Evolutionary conservation across 441 rosid species (phyloP), one percentile per base, ranked within the genome.

Genomic region (Eruca vesicaria): DNA sequence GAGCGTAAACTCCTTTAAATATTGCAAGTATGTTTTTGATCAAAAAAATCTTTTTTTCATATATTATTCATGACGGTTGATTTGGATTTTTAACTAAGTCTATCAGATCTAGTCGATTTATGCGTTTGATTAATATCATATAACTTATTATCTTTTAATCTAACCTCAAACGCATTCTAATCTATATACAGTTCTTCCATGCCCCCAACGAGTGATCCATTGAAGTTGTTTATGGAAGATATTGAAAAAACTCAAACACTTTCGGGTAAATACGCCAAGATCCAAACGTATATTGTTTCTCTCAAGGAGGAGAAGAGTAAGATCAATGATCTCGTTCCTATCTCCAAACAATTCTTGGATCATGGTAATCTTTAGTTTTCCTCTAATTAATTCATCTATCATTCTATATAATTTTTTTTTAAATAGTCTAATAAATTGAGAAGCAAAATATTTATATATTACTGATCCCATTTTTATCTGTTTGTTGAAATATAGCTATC

Each of bases 401-500:
- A 12, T 23, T 56, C n/a, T 56, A 23, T 56, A 56, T 23, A 56
- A 56, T 20, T 21, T 20, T 20, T 53, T 9, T 19, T 8, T 19
- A 15, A n/a, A 43, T 19, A 62, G 23, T 62, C 66, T 35, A 35
- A 19, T 63, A 52, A 38, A 10, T 6, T 62, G 50, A 62, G 66
- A 62, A 62, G 66, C 15, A 62, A 19, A 10, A 19, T 36, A 63
- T 36, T 12, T 63, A n/a, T 14, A 21, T 23, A 61, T 18, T 26
- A 26, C 18, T 21, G 31, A 18, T 9, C 11, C 43, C 4, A 9
- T 9, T 7, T 1, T 9, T 4, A 2, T 63, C 38, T 63, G 50
- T 63, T 38, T 38, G 32, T 36, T 63, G 53, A 38, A 63, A 63
- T 38, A 63, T 68, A 68, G 61, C 50, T 19, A 68, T 68, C 62